Evolutionary conservation across 345 rosid genomes (phyloP).

Genomic region (Arabidopsis suecica): DNA sequence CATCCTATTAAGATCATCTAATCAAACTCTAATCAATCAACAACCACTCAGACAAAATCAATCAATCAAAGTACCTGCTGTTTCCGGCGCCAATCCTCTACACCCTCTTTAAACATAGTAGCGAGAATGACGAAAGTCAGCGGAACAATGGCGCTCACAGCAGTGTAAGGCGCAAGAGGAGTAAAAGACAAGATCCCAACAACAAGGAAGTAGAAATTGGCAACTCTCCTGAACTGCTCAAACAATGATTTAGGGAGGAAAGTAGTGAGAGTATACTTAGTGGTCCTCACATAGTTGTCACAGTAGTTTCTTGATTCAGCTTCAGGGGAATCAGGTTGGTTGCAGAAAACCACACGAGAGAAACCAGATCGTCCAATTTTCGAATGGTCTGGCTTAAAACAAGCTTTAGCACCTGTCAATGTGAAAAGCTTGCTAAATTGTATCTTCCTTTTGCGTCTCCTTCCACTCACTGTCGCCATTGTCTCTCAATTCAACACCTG

Average conservation of each 20-base stretch:
- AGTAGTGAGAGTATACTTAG: constrained; percentile 73
- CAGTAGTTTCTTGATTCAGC: constrained; percentile 58
- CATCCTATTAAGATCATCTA: constrained; percentile 13
- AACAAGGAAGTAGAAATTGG: constrained; percentile 84
- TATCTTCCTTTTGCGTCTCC: constrained; percentile 65
- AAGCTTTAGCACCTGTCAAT: constrained; percentile 56
- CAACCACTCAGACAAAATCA: background rate
- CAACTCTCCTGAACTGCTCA: constrained; percentile 95
- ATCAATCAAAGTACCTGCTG: constrained; percentile 62
- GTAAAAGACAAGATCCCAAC: constrained; percentile 78
- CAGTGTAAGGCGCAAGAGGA: constrained; percentile 69
- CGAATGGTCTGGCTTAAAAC: constrained; percentile 71
- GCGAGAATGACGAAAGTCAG: constrained; percentile 73
- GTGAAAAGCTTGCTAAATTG: constrained; percentile 80
- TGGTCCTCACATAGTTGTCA: constrained; percentile 69
- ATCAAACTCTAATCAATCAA: constrained; percentile 3
- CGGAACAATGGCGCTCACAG: constrained; percentile 74
- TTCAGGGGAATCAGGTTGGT: constrained; percentile 67
- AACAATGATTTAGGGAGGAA: constrained; percentile 93
- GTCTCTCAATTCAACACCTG: constrained; percentile 12
- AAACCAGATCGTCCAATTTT: constrained; percentile 80
- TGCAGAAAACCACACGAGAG: constrained; percentile 82
- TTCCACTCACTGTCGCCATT: constrained; percentile 47
- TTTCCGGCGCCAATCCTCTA: constrained; percentile 87
- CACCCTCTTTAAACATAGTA: constrained; percentile 85